These are phyloP conservation scores for Rhamnella rubrinervis DNA, from an alignment of 331 rosid genomes.

Conservation along the genomic window DNA sequence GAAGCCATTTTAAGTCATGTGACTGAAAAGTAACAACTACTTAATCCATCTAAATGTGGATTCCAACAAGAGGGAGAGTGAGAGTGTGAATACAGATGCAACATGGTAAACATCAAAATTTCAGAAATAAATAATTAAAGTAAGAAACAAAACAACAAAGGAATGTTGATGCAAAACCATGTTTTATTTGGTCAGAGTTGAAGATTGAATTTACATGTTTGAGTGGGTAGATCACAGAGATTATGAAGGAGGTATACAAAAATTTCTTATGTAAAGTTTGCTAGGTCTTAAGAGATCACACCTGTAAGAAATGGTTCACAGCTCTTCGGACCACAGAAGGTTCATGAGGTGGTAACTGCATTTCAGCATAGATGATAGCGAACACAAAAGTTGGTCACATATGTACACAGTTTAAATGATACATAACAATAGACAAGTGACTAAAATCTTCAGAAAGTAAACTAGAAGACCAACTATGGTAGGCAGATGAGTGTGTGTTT, in stretches of 20 bases:
- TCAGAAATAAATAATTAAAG: neutral
- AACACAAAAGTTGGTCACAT: neutral
- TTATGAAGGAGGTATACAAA: too few species aligned
- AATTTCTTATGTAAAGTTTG: neutral
- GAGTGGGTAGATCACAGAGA: too few species aligned
- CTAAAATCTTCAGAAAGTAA: neutral
- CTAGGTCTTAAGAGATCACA: constrained; percentile 23
- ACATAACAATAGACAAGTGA: neutral
- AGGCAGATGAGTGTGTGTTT: neutral
- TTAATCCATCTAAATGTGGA: too few species aligned
- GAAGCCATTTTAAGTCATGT: neutral
- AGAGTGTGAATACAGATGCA: too few species aligned
- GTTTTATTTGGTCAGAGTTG: too few species aligned
- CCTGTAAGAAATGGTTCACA: constrained; percentile 97
- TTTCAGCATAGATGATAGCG: constrained; percentile 6
- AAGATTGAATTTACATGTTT: too few species aligned
- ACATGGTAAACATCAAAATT: neutral
- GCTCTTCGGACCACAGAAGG: constrained; percentile 79
- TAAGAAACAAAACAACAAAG: too few species aligned
- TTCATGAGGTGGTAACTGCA: constrained; percentile 89
- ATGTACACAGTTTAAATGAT: neutral
- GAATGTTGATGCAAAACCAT: too few species aligned
- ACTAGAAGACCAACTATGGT: neutral
- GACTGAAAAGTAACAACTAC: too few species aligned
- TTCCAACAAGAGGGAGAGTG: too few species aligned